Evolutionary conservation across 179 eudicot species (phyloP), one percentile per base, ranked within the genome.

Genomic region (Gypsophila paniculata): DNA sequence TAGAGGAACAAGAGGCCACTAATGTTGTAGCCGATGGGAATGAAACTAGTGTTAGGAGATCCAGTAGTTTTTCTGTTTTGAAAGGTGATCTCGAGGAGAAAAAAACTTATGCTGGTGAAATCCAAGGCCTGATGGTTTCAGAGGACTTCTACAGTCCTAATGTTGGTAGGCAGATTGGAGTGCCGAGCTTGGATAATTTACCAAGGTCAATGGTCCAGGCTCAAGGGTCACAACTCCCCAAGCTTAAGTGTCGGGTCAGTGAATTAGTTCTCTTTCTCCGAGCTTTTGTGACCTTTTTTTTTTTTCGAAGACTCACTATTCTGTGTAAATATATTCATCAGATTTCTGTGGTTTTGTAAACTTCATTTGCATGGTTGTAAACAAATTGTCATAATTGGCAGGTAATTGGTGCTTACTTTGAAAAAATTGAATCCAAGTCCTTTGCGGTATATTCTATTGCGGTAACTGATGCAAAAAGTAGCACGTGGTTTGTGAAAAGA

Each of bases 371-470:
- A 8, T 60, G 58, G 60, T 29, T 25, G 52, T 58, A 49, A 39
- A 61, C 26, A 23, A 52, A 36, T 70, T 70, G 65, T 18, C 73
- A 38, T 74, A 9, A 34, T 73, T 65, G 44, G 42, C 90, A 94
- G 99, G 97, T 91, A 71, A 42, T 88, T 44, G 99, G 99, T 66
- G 99, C 97, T 57, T 91, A 86, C 82, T 94, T 90, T 80, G 97
- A 94, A 86, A 88, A 90, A 76, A 80, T 83, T 71, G 96, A 86
- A 21, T 90, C 99, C 75, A 91, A 87, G 76, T 88, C 99, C 68
- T 94, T 94, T 88, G 97, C 99, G 53, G 97, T 94, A 57, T 92
- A 94, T 77, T 86, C 95, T 48, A 85, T 94, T 78, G 97, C 97
- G 51, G 99, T 94, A 72, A 87, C 87, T 62, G 97, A 90, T 77